phyloP scores from a whole-genome alignment of 2,329 filamentous ascomycete genomes.

The Colletotrichum liaoningense region DNA sequence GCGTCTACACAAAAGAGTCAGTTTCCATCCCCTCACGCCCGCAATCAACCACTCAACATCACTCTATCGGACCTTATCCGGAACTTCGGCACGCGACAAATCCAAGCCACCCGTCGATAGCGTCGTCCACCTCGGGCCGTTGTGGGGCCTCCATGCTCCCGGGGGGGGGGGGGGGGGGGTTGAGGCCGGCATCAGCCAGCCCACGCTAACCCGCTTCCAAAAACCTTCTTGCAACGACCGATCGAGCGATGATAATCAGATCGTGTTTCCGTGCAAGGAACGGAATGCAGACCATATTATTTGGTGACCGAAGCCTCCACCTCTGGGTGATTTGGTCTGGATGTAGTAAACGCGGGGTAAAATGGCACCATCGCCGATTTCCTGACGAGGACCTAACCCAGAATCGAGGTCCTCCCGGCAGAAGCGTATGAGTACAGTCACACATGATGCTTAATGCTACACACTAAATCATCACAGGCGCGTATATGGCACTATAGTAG shows the following conservation, averaged over 20 bases:
- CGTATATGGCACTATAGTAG: neutral
- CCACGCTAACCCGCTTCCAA: neutral
- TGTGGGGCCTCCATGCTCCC: neutral
- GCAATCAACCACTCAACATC: no score
- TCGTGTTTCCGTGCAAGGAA: neutral
- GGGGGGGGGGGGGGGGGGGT: no score
- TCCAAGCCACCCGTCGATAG: neutral
- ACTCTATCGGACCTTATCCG: neutral
- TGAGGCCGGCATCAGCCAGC: neutral
- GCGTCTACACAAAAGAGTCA: no score
- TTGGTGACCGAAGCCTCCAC: neutral
- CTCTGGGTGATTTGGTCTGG: neutral
- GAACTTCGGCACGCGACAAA: neutral
- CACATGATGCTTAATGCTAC: no score
- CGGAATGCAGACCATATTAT: no score
- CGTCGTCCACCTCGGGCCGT: neutral
- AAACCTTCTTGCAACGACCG: neutral
- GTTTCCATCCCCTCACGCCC: no score
- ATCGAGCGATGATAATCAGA: neutral
- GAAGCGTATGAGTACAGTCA: no score
- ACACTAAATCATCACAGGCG: neutral
- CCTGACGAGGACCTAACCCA: no score
- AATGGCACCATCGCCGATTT: neutral
- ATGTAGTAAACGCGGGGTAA: neutral
- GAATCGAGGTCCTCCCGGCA: no score